Conservation (phyloP, 306 rosid genomes). For the Crataegus laevigata region DNA sequence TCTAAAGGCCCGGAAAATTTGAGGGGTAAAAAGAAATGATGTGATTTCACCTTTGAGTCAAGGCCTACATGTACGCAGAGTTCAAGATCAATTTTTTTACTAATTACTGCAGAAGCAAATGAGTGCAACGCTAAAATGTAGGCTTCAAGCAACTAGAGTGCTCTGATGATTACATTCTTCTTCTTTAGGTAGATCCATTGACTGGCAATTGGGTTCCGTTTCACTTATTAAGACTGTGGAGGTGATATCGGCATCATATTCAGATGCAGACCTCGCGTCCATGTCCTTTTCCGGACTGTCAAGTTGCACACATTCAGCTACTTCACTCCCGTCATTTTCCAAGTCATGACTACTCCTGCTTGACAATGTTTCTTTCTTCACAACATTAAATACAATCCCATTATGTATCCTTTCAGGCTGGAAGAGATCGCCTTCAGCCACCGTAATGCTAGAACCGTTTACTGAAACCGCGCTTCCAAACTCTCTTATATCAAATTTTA, state of each 20-base stretch:
- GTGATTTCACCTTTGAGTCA: not conserved
- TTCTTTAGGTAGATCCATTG: conserved; percentile 12
- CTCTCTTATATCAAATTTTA: conserved; percentile 45
- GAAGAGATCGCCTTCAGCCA: conserved; percentile 82
- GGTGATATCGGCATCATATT: conserved; percentile 28
- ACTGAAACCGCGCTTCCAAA: conserved; percentile 30
- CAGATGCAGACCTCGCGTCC: conserved; percentile 63
- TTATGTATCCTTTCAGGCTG: conserved; percentile 82
- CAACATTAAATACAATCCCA: conserved; percentile 74
- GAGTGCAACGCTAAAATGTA: not conserved
- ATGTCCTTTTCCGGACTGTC: conserved; percentile 60
- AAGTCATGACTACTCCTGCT: conserved; percentile 45
- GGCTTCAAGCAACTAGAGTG: conserved; percentile 6
- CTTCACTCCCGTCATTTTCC: conserved; percentile 48
- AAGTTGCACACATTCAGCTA: conserved; percentile 57
- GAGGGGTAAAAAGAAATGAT: no score
- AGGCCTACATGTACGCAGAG: not conserved
- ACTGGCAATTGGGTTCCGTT: conserved; percentile 3
- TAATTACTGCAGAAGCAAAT: not conserved
- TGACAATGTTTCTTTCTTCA: conserved; percentile 67
- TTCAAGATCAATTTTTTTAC: not conserved
- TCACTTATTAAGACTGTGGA: conserved; percentile 7
- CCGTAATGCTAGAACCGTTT: conserved; percentile 46
- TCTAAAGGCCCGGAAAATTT: no score
- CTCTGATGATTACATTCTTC: conserved; percentile 18